These are phyloP conservation scores for Mrakia hoshinonis DNA, from an alignment of 768 basidiomycete genomes.

Conservation along the genomic window DNA sequence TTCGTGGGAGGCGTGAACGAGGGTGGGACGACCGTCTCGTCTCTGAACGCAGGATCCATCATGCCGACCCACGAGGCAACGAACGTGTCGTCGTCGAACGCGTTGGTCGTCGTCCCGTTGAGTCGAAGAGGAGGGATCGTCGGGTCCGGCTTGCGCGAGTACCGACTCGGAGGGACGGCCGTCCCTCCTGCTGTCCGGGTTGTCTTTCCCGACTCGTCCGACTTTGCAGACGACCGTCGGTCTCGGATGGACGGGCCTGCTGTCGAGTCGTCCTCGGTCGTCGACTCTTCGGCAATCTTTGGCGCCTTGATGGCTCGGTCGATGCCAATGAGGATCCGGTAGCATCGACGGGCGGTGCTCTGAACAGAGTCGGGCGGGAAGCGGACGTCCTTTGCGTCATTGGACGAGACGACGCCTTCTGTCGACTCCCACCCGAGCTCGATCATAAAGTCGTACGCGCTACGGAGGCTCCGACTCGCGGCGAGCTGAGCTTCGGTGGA, in stretches of 20 bases:
- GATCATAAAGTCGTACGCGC: conserved; percentile 19
- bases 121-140: conserved; percentile 21
- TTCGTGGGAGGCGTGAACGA: background rate
- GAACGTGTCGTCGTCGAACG: conserved; percentile 4
- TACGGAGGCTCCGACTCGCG: background rate
- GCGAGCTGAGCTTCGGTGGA: background rate
- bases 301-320: conserved; percentile 26
- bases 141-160: conserved; percentile 11
- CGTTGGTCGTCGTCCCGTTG: background rate
- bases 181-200: background rate
- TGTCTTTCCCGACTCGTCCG: background rate
- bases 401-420: background rate
- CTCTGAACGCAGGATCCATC: background rate
- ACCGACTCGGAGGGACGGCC: background rate
- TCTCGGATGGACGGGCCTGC: background rate
- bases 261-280: background rate
- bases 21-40: conserved; percentile 9
- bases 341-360: conserved; percentile 19
- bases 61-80: conserved; percentile 1
- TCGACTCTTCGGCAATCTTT: background rate
- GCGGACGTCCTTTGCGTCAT: background rate
- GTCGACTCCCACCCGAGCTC: conserved; percentile 25
- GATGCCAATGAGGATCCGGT: conserved; percentile 19
- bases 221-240: background rate
- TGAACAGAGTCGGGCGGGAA: conserved; percentile 14